phyloP scores from a whole-genome alignment of 2,329 filamentous ascomycete species.

The Tetracladium maxilliforme region DNA sequence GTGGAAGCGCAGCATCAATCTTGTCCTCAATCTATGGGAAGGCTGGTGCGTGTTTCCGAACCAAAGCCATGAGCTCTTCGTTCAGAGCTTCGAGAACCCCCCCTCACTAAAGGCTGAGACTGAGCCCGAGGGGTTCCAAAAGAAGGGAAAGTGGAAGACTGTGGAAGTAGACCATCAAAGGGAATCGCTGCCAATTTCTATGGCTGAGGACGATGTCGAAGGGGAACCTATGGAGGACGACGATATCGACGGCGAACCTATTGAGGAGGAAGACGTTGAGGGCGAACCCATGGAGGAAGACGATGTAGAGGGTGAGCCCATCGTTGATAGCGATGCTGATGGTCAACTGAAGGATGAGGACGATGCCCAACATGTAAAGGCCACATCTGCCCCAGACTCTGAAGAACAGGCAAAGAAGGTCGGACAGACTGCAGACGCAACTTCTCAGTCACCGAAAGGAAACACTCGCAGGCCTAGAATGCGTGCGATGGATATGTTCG shows the following conservation, averaged over 20 bases:
- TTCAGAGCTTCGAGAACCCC: conserved; percentile 55
- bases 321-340: conserved; percentile 24
- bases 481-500: conserved; percentile 77
- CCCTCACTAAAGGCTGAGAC: conserved; percentile 31
- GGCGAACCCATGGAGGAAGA: conserved; percentile 31
- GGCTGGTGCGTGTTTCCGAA: conserved; percentile 61
- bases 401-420: conserved; percentile 4
- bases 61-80: conserved; percentile 58
- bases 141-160: conserved; percentile 14
- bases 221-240: conserved; percentile 21
- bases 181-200: conserved; percentile 20
- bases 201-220: conserved; percentile 27
- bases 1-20: conserved; percentile 44
- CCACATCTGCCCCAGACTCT: conserved; percentile 19
- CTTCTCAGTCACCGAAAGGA: conserved; percentile 9
- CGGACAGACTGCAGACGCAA: conserved; percentile 3
- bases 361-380: conserved; percentile 27
- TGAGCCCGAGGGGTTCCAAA: conserved; percentile 14
- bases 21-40: conserved; percentile 44
- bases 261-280: conserved; percentile 16
- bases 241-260: conserved; percentile 8
- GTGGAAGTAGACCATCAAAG: conserved; percentile 24
- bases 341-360: conserved; percentile 28
- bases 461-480: conserved; percentile 28
- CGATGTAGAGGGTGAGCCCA: conserved; percentile 26